Base-by-base conservation (phyloP, 164 flowering plant genomes). In the Akebia trifoliata region DNA sequence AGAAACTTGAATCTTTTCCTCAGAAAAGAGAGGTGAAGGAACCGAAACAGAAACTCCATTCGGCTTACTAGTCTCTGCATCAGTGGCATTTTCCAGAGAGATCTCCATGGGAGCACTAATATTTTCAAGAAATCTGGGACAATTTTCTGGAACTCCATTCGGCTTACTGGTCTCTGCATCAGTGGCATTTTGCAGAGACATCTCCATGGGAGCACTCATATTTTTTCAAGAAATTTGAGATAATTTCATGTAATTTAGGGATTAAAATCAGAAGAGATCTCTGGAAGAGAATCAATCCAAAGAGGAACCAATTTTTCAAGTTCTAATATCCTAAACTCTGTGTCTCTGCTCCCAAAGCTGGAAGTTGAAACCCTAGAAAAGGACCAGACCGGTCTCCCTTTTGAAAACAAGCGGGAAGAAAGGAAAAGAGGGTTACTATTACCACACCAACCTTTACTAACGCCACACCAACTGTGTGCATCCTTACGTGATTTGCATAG, bases 41-140 rank as follows among this genome's bases (percentile, higher is more conserved):
- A 59, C 58, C 10, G 73, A 56, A 22, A 65, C 70, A 0, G 64
- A 56, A 26, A 57, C 69, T 61, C 66, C 76, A 38, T 72, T 72
- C 42, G 61, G 66, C 0, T 67, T 71, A 25, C 69, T 50, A 44
- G 61, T 45, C 45, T 46, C 62, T n/a, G 26, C 46, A 6, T 68
- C 73, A 17, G 44, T 28, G 20, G 73, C 59, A 50, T 54, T 61
- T 35, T 68, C 72, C 40, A 60, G 38, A 28, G 81, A 65, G 28
- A 90, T 65, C 50, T 90, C 95, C 95, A 90, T 86, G 29, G 87
- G 86, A 74, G 76, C 45, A 56, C 71, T 78, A 83, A 71, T 79
- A 60, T 68, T 9, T 40, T 34, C 53, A 30, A 24, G 53, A 22
- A 50, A 4, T 25, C 31, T 9, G 54, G 45, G 47, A 17, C 26